phyloP scores from a whole-genome alignment of 2,329 filamentous ascomycete species.

The Colletotrichum sp. region DNA sequence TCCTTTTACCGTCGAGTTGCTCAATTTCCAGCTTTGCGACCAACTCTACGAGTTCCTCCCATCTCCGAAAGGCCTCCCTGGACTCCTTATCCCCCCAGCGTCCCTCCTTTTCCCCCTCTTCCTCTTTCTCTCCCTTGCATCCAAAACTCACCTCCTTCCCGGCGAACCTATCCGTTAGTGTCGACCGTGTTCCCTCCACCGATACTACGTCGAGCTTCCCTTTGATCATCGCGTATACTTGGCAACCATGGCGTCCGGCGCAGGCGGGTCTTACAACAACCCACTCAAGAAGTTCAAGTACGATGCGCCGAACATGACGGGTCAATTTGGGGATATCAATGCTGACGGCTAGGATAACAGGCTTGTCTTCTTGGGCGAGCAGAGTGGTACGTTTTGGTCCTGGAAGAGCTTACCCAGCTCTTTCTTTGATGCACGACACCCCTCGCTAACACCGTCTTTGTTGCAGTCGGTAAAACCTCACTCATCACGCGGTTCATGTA shows the following conservation, averaged over 20 bases:
- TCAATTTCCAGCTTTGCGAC: slow-evolving; percentile 9
- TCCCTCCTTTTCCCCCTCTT: neutral
- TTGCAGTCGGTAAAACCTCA: slow-evolving; percentile 93
- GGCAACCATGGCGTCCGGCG: slow-evolving; percentile 70
- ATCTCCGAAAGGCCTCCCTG: neutral
- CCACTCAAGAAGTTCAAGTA: slow-evolving; percentile 99
- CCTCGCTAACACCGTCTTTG: neutral
- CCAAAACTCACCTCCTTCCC: neutral
- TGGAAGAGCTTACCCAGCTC: slow-evolving; percentile 16
- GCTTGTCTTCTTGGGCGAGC: slow-evolving; percentile 96
- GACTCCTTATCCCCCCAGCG: neutral
- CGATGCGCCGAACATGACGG: slow-evolving; percentile 17
- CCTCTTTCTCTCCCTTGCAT: slow-evolving; percentile 6
- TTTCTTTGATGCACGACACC: neutral
- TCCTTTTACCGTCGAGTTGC: slow-evolving; percentile 12
- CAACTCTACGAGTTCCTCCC: neutral
- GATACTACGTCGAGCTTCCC: slow-evolving; percentile 3
- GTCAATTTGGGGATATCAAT: neutral
- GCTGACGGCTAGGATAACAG: slow-evolving; percentile 50
- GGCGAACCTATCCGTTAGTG: neutral
- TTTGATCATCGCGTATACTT: slow-evolving; percentile 5
- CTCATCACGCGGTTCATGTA: slow-evolving; percentile 99
- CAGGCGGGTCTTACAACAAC: slow-evolving; percentile 92
- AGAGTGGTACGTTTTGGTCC: slow-evolving; percentile 77
- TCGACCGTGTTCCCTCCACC: slow-evolving; percentile 16